These are phyloP conservation scores for Nakazawaea sp. DNA, from an alignment of 805 yeast genomes.

Conservation along the genomic window DNA sequence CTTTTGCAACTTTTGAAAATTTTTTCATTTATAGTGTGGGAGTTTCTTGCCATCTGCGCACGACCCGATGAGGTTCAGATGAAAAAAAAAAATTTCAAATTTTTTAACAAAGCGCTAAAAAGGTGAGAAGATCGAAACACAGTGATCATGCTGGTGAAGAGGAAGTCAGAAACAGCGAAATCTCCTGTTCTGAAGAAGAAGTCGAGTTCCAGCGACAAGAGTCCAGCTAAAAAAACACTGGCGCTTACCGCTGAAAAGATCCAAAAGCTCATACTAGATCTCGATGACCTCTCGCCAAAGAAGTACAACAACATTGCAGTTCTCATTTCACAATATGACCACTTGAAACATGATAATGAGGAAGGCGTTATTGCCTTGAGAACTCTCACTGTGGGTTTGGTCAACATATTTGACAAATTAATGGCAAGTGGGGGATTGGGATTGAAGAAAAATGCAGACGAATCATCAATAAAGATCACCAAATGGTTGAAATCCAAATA, in stretches of 20 bases:
- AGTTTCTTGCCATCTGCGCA: no score
- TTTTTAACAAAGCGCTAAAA: background rate
- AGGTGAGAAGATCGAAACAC: background rate
- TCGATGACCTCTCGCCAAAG: constrained; percentile 29
- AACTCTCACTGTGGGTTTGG: constrained; percentile 32
- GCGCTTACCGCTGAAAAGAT: no score
- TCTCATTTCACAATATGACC: constrained; percentile 33
- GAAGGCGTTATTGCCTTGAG: constrained; percentile 22
- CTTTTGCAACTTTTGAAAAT: constrained; percentile 7
- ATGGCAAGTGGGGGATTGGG: constrained; percentile 34
- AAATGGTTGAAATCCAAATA: constrained; percentile 61
- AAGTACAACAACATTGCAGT: constrained; percentile 48
- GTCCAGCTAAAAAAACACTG: no score
- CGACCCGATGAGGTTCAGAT: no score
- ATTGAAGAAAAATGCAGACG: constrained; percentile 26
- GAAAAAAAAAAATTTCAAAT: no score
- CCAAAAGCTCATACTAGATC: constrained; percentile 19
- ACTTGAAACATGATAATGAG: constrained; percentile 17
- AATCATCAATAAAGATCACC: constrained; percentile 40
- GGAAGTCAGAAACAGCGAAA: no score
- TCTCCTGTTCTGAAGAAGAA: no score
- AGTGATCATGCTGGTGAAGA: no score
- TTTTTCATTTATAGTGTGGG: no score
- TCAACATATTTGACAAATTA: constrained; percentile 41
- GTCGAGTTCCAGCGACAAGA: no score